Percentiles rank a stretch among this genome's conserved stretches.
These are phyloP conservation scores for Aspergillus carbonarius DNA, from an alignment of 2,329 filamentous ascomycete genomes.

Conservation along the genomic window DNA sequence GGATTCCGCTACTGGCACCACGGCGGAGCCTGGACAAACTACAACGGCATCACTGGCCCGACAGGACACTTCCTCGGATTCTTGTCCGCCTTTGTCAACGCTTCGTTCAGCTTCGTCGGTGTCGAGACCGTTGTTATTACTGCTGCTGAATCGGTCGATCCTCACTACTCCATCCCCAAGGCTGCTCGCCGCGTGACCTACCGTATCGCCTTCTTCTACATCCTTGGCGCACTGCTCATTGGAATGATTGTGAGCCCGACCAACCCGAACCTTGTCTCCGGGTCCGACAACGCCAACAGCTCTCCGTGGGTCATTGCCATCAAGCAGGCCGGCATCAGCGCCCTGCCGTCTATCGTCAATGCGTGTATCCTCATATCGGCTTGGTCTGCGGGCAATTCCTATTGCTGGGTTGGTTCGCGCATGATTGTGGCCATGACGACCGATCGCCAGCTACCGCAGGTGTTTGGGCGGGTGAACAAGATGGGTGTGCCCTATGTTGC, in stretches of 20 bases:
- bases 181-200: conserved; percentile 43
- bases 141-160: conserved; percentile 42
- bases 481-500: conserved; percentile 58
- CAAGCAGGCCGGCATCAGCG: conserved; percentile 33
- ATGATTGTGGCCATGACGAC: conserved; percentile 61
- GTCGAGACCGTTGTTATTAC: conserved; percentile 43
- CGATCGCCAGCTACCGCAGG: conserved; percentile 57
- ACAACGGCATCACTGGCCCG: conserved; percentile 30
- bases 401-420: conserved; percentile 55
- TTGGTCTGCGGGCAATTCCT: conserved; percentile 44
- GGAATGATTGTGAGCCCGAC: conserved; percentile 30
- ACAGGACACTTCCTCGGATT: conserved; percentile 38
- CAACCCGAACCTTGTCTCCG: conserved; percentile 22
- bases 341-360: conserved; percentile 36
- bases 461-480: conserved; percentile 55
- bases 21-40: conserved; percentile 34
- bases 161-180: conserved; percentile 41
- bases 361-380: conserved; percentile 39
- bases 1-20: conserved; percentile 39
- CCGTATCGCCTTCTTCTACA: conserved; percentile 42
- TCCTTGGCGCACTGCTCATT: conserved; percentile 31
- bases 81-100: conserved; percentile 42
- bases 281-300: conserved; percentile 30
- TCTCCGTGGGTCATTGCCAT: conserved; percentile 40
- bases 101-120: conserved; percentile 43